Evolutionary conservation across 257 asterid species (phyloP).

Genomic region (Solanum sparsipilum): DNA sequence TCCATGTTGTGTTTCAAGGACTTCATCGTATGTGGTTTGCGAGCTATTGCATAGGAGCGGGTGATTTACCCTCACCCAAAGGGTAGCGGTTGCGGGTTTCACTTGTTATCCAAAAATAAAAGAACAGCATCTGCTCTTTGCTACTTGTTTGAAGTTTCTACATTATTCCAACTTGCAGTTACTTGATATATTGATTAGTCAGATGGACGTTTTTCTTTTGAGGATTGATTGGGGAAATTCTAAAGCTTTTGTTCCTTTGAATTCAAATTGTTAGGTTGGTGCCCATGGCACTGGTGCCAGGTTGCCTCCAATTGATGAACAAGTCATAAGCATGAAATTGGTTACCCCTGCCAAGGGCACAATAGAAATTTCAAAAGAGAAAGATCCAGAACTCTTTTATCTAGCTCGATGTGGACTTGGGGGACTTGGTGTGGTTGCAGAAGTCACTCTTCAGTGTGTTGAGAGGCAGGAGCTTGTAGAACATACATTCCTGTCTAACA

Average conservation of each 20-base stretch:
- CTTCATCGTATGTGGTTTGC: background rate
- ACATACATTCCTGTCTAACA: slow-evolving; percentile 68
- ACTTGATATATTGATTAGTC: background rate
- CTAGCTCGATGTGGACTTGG: slow-evolving; percentile 98
- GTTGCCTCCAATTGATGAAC: slow-evolving; percentile 94
- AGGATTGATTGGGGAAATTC: background rate
- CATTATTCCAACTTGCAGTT: background rate
- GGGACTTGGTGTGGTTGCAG: slow-evolving; percentile 96
- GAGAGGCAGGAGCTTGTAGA: slow-evolving; percentile 92
- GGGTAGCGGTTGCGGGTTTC: too few species aligned
- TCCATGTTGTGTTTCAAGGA: background rate
- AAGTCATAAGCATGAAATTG: slow-evolving; percentile 87
- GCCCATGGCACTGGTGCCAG: slow-evolving; percentile 98
- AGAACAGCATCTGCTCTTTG: background rate
- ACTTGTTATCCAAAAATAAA: too few species aligned
- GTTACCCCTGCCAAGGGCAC: slow-evolving; percentile 91
- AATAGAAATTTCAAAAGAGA: slow-evolving; percentile 74
- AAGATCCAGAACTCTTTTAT: slow-evolving; percentile 82
- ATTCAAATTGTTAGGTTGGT: slow-evolving; percentile 55
- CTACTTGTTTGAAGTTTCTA: background rate
- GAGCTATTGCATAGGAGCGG: too few species aligned
- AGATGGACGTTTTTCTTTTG: background rate
- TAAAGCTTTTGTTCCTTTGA: background rate
- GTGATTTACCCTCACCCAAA: too few species aligned
- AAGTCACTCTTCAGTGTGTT: slow-evolving; percentile 90